Evolutionary conservation across 768 basidiomycete species (phyloP).

Genomic region (Hortiboletus campestris): DNA sequence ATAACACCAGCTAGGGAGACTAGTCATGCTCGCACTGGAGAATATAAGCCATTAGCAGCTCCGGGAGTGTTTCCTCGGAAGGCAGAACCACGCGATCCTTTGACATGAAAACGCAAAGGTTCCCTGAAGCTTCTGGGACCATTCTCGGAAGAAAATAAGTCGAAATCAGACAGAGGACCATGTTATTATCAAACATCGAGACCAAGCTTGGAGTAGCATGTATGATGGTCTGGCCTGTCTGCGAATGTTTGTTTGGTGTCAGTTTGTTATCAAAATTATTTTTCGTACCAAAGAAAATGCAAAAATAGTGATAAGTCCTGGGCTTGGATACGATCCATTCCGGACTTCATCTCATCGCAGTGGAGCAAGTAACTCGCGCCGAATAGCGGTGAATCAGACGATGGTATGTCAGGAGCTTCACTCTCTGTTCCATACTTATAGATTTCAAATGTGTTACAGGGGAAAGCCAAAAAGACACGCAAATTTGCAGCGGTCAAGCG

Average conservation of each 20-base stretch:
- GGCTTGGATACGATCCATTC: no score
- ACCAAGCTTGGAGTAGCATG: background rate
- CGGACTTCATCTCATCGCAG: background rate
- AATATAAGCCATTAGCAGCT: background rate
- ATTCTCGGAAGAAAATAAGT: background rate
- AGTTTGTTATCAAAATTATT: no score
- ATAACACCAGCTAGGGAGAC: background rate
- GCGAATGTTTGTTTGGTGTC: no score
- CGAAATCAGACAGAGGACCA: background rate
- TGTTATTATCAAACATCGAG: background rate
- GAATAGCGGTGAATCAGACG: background rate
- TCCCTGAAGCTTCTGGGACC: background rate
- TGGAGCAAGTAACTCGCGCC: background rate
- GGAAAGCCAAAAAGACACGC: slow-evolving; percentile 88
- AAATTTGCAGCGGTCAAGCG: slow-evolving; percentile 95
- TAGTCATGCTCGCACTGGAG: background rate
- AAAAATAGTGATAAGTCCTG: no score
- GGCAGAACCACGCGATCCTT: no score
- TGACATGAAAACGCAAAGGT: no score
- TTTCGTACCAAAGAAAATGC: no score
- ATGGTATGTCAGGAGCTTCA: slow-evolving; percentile 18
- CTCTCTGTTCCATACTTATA: background rate
- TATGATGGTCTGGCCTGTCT: no score
- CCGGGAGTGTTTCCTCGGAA: no score
- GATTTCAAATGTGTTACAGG: slow-evolving; percentile 43